phyloP scores from a whole-genome alignment of 805 yeast genomes.

The Groenewaldozyma salmanticensis region DNA sequence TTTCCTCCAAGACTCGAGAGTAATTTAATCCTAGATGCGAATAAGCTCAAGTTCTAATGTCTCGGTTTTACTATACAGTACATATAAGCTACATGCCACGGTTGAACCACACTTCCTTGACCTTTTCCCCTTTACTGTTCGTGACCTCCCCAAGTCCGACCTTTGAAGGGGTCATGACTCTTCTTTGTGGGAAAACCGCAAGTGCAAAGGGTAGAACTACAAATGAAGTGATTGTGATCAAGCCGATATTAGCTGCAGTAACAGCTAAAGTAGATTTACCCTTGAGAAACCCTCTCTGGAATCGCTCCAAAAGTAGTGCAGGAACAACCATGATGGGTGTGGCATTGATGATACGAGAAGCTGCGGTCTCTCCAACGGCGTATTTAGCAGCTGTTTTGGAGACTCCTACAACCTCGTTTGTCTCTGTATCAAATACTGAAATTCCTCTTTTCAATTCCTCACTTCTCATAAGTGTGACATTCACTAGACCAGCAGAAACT shows the following conservation, averaged over 20 bases:
- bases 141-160: constrained; percentile 52
- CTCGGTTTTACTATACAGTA: background rate
- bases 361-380: constrained; percentile 97
- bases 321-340: constrained; percentile 98
- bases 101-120: constrained; percentile 68
- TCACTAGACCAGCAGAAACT: constrained; percentile 91
- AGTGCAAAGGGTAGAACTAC: constrained; percentile 88
- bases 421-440: constrained; percentile 30
- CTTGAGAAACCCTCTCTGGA: constrained; percentile 62
- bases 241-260: constrained; percentile 69
- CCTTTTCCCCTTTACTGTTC: constrained; percentile 48
- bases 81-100: constrained; percentile 63
- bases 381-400: constrained; percentile 80
- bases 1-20: too few relatives aligned
- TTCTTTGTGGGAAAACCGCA: constrained; percentile 90
- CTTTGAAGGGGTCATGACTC: constrained; percentile 44
- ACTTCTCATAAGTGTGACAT: constrained; percentile 93
- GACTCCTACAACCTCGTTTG: constrained; percentile 39
- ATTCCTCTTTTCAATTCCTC: constrained; percentile 69
- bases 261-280: constrained; percentile 59
- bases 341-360: constrained; percentile 89
- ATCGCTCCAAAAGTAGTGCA: constrained; percentile 68
- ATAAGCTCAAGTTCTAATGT: background rate
- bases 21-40: too few relatives aligned
- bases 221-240: constrained; percentile 78